Evolutionary conservation across 805 yeast species (phyloP).

Genomic region (Cyberlindnera maritima): DNA sequence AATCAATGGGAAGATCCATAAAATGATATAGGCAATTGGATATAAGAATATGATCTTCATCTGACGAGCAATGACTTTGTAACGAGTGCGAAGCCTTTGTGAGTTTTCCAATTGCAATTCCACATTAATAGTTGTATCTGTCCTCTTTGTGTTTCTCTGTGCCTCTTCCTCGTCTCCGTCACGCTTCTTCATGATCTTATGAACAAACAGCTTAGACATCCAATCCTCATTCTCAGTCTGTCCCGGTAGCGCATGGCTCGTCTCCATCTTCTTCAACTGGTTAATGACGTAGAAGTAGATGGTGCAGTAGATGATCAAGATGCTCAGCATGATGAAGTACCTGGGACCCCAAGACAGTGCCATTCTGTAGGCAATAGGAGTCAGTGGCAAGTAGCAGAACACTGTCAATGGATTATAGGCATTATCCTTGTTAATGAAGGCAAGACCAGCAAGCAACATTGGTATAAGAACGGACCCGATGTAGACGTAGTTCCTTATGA

Average conservation of each 20-base stretch:
- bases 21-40: conserved; percentile 74
- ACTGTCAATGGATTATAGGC: conserved; percentile 64
- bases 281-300: conserved; percentile 70
- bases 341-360: conserved; percentile 83
- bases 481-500: conserved; percentile 56
- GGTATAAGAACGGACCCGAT: conserved; percentile 59
- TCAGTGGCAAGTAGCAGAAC: conserved; percentile 77
- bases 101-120: conserved; percentile 29
- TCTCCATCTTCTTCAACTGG: conserved; percentile 35
- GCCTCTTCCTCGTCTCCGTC: neutral
- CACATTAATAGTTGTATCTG: conserved; percentile 16
- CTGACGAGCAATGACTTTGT: conserved; percentile 69
- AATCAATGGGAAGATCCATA: conserved; percentile 82
- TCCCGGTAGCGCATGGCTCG: neutral
- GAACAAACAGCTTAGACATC: neutral
- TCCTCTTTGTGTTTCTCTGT: neutral
- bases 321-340: conserved; percentile 59
- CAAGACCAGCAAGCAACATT: conserved; percentile 63
- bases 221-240: neutral
- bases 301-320: conserved; percentile 61
- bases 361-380: conserved; percentile 70
- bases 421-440: conserved; percentile 49
- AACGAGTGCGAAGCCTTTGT: conserved; percentile 52
- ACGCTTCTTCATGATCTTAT: neutral
- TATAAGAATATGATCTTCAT: conserved; percentile 78